A percentile compares a stretch with the other conserved stretches of the same genome.
Conservation (phyloP, 805 yeast species). For the Pichia californica region DNA sequence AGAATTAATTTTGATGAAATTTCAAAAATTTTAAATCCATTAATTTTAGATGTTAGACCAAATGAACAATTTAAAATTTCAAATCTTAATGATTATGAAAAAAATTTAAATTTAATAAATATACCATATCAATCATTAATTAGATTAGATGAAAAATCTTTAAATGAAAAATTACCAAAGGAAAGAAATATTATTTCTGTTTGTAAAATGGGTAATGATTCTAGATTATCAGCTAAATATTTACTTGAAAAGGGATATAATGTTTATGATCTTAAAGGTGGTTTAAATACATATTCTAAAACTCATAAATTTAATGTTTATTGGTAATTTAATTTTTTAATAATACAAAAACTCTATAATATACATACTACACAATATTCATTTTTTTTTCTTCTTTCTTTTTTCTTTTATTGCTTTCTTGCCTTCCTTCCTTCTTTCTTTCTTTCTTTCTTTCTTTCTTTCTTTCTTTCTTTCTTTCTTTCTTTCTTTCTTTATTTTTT, state of each 20-base stretch:
- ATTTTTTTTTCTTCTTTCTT: too few species aligned
- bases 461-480: too few species aligned
- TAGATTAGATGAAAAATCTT: slow-evolving; percentile 20
- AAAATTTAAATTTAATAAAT: slow-evolving; percentile 30
- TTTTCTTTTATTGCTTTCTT: too few species aligned
- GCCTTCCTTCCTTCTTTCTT: too few species aligned
- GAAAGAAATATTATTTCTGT: slow-evolving; percentile 43
- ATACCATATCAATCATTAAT: slow-evolving; percentile 52
- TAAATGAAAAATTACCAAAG: slow-evolving; percentile 10
- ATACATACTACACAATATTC: slow-evolving; percentile 27
- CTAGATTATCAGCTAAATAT: slow-evolving; percentile 63
- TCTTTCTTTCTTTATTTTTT: too few species aligned
- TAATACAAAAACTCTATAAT: slow-evolving; percentile 4
- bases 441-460: too few species aligned
- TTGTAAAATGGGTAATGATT: slow-evolving; percentile 89
- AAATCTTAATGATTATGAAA: slow-evolving; percentile 43
- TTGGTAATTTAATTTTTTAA: slow-evolving; percentile 26
- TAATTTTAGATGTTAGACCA: slow-evolving; percentile 75
- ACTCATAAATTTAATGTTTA: slow-evolving; percentile 16
- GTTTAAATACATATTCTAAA: slow-evolving; percentile 35
- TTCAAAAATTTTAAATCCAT: slow-evolving; percentile 9
- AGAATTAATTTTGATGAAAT: slow-evolving; percentile 42
- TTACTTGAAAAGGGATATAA: slow-evolving; percentile 46
- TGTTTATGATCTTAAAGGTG: slow-evolving; percentile 72
- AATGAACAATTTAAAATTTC: slow-evolving; percentile 67